These are phyloP conservation scores for Colletotrichum tropicale DNA, from an alignment of 2,329 filamentous ascomycete genomes.

Conservation along the genomic window DNA sequence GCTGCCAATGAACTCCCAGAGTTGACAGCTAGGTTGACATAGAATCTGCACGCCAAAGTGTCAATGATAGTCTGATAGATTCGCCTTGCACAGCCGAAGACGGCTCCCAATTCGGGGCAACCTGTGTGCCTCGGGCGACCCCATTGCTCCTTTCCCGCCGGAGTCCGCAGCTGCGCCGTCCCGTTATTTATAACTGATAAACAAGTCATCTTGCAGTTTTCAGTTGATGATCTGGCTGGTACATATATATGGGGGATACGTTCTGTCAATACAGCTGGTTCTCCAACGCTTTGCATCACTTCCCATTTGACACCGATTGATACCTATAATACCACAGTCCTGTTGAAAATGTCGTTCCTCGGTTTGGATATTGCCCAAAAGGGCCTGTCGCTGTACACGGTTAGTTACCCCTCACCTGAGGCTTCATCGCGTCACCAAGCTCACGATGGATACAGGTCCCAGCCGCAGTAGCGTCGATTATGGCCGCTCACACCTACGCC, in stretches of 20 bases:
- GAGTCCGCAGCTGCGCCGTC: not conserved
- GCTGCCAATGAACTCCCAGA: not conserved
- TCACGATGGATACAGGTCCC: slow-evolving; percentile 38
- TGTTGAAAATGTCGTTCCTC: slow-evolving; percentile 23
- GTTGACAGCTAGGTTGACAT: not conserved
- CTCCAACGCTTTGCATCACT: not conserved
- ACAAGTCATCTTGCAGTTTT: not conserved
- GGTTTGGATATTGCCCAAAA: slow-evolving; percentile 40
- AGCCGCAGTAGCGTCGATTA: slow-evolving; percentile 37
- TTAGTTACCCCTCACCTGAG: slow-evolving; percentile 21
- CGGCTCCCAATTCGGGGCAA: not conserved
- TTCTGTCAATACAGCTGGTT: not conserved
- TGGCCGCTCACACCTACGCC: slow-evolving; percentile 40
- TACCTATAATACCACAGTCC: not conserved
- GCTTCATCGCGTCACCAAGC: not conserved
- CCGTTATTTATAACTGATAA: not conserved
- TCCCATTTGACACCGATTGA: not conserved
- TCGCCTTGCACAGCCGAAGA: not conserved
- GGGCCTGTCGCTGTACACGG: slow-evolving; percentile 35
- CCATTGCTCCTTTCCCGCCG: not conserved
- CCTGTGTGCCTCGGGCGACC: not conserved
- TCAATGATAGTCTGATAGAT: not conserved
- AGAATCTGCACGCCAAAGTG: not conserved
- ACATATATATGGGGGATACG: not conserved
- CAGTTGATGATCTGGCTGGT: not conserved